Evolutionary conservation across 495 filamentous ascomycete genomes (phyloP).

Genomic region (Choiromyces venosus): DNA sequence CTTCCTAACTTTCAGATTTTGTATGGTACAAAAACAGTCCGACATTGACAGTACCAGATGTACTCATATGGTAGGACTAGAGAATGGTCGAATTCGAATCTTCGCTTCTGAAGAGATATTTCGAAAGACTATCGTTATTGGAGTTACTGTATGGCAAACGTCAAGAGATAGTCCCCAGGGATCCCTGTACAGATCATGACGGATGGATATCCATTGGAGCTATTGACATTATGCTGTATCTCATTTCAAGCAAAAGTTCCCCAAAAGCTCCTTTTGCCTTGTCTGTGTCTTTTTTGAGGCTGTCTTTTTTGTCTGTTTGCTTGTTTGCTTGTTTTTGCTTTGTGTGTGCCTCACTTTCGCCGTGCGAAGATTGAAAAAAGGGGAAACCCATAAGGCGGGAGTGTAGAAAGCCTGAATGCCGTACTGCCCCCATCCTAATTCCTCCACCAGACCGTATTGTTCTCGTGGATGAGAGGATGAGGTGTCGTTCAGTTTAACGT

Average conservation of each 20-base stretch:
- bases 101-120: neutral
- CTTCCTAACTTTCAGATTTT: slow-evolving; percentile 27
- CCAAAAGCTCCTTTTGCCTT: neutral
- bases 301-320: neutral
- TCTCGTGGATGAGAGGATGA: slow-evolving; percentile 20
- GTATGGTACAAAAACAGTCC: slow-evolving; percentile 19
- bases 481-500: slow-evolving; percentile 38
- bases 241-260: neutral
- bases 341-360: neutral
- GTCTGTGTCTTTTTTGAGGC: neutral
- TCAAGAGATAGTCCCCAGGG: neutral
- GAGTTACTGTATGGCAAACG: neutral
- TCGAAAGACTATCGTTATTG: neutral
- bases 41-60: slow-evolving; percentile 12
- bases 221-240: neutral
- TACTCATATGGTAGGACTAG: slow-evolving; percentile 33
- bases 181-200: neutral
- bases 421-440: neutral
- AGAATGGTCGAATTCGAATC: slow-evolving; percentile 20
- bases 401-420: neutral
- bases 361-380: neutral
- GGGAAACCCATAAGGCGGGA: neutral
- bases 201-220: neutral
- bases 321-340: neutral
- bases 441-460: neutral